phyloP scores from a whole-genome alignment of 148 eudicot species.

The Diospyros lotus region DNA sequence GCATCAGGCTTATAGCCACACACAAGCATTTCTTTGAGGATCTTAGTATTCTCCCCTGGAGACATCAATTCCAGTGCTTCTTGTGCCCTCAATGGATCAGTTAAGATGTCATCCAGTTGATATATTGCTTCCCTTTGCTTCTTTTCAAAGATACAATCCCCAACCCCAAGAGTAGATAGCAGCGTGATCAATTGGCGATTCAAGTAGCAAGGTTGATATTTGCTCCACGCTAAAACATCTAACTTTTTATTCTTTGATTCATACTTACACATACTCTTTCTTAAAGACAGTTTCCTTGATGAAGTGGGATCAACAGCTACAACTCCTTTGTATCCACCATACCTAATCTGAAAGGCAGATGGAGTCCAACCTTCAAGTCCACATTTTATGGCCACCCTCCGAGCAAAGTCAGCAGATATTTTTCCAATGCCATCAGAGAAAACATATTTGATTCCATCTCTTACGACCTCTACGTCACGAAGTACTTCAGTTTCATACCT shows the following conservation, averaged over 20 bases:
- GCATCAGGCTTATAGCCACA: constrained; percentile 25
- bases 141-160: constrained; percentile 54
- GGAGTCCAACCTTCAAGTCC: constrained; percentile 39
- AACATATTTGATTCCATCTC: constrained; percentile 29
- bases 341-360: constrained; percentile 86
- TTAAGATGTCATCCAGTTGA: constrained; percentile 58
- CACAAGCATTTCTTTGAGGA: constrained; percentile 27
- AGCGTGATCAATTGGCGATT: constrained; percentile 83
- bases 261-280: constrained; percentile 79
- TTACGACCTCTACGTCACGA: constrained; percentile 41
- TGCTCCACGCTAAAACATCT: constrained; percentile 73
- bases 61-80: constrained; percentile 78
- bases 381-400: constrained; percentile 64
- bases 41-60: constrained; percentile 23
- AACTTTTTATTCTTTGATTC: constrained; percentile 50
- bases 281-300: constrained; percentile 50
- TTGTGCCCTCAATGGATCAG: constrained; percentile 59
- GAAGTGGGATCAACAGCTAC: constrained; percentile 83
- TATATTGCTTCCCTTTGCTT: constrained; percentile 74
- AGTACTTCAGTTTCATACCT: constrained; percentile 50
- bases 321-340: constrained; percentile 91
- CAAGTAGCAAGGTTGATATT: constrained; percentile 81
- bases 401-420: constrained; percentile 74
- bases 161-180: constrained; percentile 76
- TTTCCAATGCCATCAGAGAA: constrained; percentile 97